Evolutionary conservation across 371 early-diverging fungal genomes (phyloP).

Genomic region (Mucor racemosus): DNA sequence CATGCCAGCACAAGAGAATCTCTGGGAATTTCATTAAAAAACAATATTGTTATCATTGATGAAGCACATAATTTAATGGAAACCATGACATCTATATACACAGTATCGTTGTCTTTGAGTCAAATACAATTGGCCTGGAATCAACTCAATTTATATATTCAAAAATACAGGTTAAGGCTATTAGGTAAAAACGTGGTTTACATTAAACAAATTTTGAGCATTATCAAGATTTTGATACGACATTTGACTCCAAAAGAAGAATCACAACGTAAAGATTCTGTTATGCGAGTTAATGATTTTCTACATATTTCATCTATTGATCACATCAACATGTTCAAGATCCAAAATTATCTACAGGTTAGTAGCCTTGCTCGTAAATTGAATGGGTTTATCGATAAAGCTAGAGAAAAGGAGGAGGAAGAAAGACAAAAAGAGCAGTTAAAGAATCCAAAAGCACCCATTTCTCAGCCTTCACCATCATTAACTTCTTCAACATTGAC

Average conservation of each 20-base stretch:
- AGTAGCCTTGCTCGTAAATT: conserved; percentile 80
- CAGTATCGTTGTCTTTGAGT: conserved; percentile 47
- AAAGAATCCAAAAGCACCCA: conserved; percentile 16
- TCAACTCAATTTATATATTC: conserved; percentile 72
- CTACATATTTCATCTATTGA: conserved; percentile 72
- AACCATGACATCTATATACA: conserved; percentile 68
- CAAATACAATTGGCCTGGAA: conserved; percentile 58
- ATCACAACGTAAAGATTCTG: conserved; percentile 26
- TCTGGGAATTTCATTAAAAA: conserved; percentile 72
- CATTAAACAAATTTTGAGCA: conserved; percentile 70
- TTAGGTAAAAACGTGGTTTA: conserved; percentile 77
- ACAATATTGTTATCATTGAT: conserved; percentile 84
- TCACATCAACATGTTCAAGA: conserved; percentile 86
- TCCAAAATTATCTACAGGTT: conserved; percentile 70
- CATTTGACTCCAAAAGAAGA: conserved; percentile 22
- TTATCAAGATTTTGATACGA: conserved; percentile 46
- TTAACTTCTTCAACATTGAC: conserved; percentile 45
- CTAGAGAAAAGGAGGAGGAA: conserved; percentile 45
- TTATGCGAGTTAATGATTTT: conserved; percentile 74
- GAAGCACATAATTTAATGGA: conserved; percentile 92
- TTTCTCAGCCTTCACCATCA: conserved; percentile 6
- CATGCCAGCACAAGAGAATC: conserved; percentile 77
- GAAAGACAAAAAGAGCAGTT: conserved; percentile 19
- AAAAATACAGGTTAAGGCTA: conserved; percentile 71
- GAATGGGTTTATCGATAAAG: conserved; percentile 59